Base-by-base conservation (phyloP, 805 yeast genomes). In the Kodamaea restingae region DNA sequence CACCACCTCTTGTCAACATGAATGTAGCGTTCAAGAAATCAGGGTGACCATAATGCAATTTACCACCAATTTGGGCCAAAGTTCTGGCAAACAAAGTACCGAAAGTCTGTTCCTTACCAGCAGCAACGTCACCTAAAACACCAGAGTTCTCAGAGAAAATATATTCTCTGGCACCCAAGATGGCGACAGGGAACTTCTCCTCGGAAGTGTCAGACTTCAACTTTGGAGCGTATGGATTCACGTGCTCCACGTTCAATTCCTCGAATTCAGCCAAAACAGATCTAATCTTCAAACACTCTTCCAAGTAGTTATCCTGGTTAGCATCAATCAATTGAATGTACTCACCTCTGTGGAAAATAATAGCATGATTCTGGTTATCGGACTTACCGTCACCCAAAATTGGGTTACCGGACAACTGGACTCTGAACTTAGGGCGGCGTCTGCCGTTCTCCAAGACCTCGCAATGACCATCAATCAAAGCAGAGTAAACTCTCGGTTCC, bases 301-400 rank as follows among this genome's bases (percentile, higher is more conserved):
- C 95, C 59, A 84, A 63, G 55, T 84, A 84, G 67, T 84, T 84
- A 63, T 84, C 95, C 65, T 84, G 95, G 59, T 84, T 84, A 39
- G 95, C 90, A 74, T 84, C 95, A 50, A 84, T 80, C 65, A 84
- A 73, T 63, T 84, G 91, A 50, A 84, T 75, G 61, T 84, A 84
- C 62, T 84, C 95, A 67, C 95, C 95, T 65, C 95, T 75, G 61
- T 82, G 75, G 63, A 84, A 84, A 43, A 84, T 81, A 43, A 84
- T 58, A 35, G 93, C 78, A 64, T 84, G 90, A 60, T 84, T 84
- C 61, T 84, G 95, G 58, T 84, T 84, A 70, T 84, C 95, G 42
- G 91, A 83, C 61, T 84, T 84, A 65, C 95, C 95, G 63, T 84
- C 95, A 67, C 95, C 95, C 52, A 84, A 65, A 55, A 84, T 83